These are phyloP conservation scores for Logfia minima DNA, from an alignment of 129 eudicot genomes.

Conservation along the genomic window DNA sequence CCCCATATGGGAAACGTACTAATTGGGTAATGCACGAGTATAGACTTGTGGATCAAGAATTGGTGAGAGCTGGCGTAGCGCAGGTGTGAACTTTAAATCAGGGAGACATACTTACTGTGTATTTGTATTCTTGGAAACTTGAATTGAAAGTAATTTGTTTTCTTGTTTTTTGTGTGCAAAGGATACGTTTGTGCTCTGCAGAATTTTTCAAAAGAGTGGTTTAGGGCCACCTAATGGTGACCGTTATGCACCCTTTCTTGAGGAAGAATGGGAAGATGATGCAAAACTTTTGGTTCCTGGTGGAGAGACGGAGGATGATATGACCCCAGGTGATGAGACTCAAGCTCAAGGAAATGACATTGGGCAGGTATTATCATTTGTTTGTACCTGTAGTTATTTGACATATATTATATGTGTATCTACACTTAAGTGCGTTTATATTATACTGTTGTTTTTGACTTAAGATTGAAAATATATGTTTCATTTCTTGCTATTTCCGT, in stretches of 20 bases:
- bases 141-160: slow-evolving; percentile 26
- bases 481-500: not conserved
- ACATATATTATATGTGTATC: not conserved
- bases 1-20: slow-evolving; percentile 81
- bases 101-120: slow-evolving; percentile 11
- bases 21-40: slow-evolving; percentile 97
- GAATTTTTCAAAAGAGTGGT: slow-evolving; percentile 88
- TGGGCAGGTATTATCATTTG: slow-evolving; percentile 48
- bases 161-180: slow-evolving; percentile 41
- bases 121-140: slow-evolving; percentile 16
- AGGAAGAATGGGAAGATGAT: slow-evolving; percentile 92
- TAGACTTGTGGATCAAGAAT: slow-evolving; percentile 62
- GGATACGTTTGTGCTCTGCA: slow-evolving; percentile 89
- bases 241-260: slow-evolving; percentile 91
- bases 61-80: slow-evolving; percentile 56
- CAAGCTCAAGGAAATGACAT: slow-evolving; percentile 48
- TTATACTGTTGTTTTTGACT: not conserved
- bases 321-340: slow-evolving; percentile 56
- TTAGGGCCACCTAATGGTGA: slow-evolving; percentile 89
- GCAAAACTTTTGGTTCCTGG: slow-evolving; percentile 61
- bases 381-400: not conserved
- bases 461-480: too few species aligned
- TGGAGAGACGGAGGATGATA: slow-evolving; percentile 71
- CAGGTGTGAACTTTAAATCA: slow-evolving; percentile 49
- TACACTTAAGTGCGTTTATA: not conserved